Percentiles rank a stretch among this genome's conserved stretches.
Conservation (phyloP, 768 basidiomycete species). For the Lactifluus volemus region DNA sequence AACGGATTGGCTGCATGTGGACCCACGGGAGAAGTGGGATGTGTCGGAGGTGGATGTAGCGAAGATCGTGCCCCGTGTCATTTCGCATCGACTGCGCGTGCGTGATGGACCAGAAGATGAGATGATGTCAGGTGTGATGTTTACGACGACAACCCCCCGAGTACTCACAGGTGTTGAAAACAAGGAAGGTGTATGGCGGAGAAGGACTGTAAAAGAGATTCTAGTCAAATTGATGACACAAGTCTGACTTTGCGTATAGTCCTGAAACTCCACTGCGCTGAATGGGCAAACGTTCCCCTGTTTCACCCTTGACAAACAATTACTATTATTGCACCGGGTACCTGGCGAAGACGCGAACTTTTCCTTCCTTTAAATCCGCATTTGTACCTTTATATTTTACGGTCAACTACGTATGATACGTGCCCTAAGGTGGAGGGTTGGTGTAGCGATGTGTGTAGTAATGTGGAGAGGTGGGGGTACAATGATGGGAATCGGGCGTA, state of each 20-base stretch:
- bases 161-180: constrained; percentile 15
- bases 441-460: too few relatives aligned
- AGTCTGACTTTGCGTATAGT: constrained; percentile 27
- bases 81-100: constrained; percentile 68
- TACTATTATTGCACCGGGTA: too few relatives aligned
- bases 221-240: constrained; percentile 49
- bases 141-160: constrained; percentile 36
- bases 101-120: constrained; percentile 65
- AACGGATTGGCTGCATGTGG: constrained; percentile 14
- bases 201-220: constrained; percentile 55
- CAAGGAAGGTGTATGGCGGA: constrained; percentile 28
- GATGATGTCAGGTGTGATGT: constrained; percentile 52
- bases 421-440: too few relatives aligned
- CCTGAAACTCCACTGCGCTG: too few relatives aligned
- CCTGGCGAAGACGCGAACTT: too few relatives aligned
- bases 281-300: too few relatives aligned
- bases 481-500: too few relatives aligned
- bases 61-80: constrained; percentile 59
- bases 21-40: constrained; percentile 35
- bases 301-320: too few relatives aligned
- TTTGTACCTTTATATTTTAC: too few relatives aligned
- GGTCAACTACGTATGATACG: too few relatives aligned
- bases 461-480: too few relatives aligned
- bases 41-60: constrained; percentile 71
- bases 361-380: too few relatives aligned